Base-by-base conservation (phyloP, 2,329 filamentous ascomycete species). In the Arthroderma sp. region DNA sequence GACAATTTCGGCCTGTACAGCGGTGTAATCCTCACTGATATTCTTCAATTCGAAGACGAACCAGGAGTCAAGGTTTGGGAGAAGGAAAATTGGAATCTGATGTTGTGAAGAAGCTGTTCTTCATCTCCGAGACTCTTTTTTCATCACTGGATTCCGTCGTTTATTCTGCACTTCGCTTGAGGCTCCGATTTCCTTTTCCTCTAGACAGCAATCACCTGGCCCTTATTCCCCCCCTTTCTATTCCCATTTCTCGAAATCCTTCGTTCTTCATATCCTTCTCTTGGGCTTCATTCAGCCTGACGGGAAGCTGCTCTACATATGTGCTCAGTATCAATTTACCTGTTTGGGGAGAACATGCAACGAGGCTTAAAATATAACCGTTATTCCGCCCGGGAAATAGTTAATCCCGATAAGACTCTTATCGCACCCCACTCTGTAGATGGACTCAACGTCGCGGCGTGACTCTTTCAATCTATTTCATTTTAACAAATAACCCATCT, bases 51-150 rank as follows among this genome's bases (percentile, higher is more conserved):
- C n/a, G 28, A 58, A 21, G 61, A 66, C 3, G 60, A 62, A 33
- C 17, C 21, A 4, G 64, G 61, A 17, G 57, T 66, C 51, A 65
- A 63, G 53, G 62, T 67, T 53, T 67, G 66, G 66, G 55, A 65
- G 43, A 62, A 61, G 44, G 61, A 62, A 13, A 57, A 61, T 8
- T 67, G 64, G 51, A 54, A 51, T 9, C 28, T 51, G 7, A 51
- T 33, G 25, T 5, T 51, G 13, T 51, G 47, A 51, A 31, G 47
- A 33, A 51, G 47, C 25, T 17, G 15, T 31, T n/a, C n/a, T 31
- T 19, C 28, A 31, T 51, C n/a, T 17, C 25, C 25, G 38, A 41
- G 9, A 15, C 28, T 51, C 11, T 25, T 21, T 19, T 41, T 41
- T 17, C n/a, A 28, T 11, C 11, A 13, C 15, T 47, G 41, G 23